Base-by-base conservation (phyloP, 1,284 basidiomycete species). In the Inonotus hispidus region DNA sequence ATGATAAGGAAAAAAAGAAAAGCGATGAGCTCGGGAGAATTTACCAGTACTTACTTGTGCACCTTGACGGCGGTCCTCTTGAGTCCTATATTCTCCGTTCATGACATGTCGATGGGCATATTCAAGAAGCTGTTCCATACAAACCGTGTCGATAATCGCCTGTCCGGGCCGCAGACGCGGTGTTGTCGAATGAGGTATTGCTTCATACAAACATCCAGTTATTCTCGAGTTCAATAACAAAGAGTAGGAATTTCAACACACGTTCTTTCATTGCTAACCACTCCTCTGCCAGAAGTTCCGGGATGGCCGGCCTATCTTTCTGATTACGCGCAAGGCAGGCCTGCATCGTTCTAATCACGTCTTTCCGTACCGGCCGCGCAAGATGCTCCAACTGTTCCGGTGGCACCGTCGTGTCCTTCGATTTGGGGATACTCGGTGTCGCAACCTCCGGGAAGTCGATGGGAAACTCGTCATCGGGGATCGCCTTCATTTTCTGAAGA, bases 401-500 rank as follows among this genome's bases (percentile, higher is more conserved):
- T 53, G 81, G 82, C 27, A 70, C 74, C 23, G 64, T 70, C 68
- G 73, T 66, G 45, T 66, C 67, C 27, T 70, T 67, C 37, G 74
- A 61, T 52, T 73, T 72, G 63, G 78, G 78, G 21, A 81, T 73
- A 6, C 79, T 75, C 1, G 88, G 88, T 13, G 78, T 73, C 0
- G 87, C 76, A 61, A 50, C 81, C 82, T 39, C 85, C 82, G 90
- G 88, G 70, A 87, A 96, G 10, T 88, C 83, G 65, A 96, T 95
- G 32, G 77, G 73, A 67, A 92, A 79, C 3, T 77, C 74, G 6
- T 79, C 75, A 72, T 94, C 89, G 3, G 92, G 89, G 64, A 96
- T 96, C 6, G 88, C 88, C 66, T 88, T 88, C 84, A 95, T 89
- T 76, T 95, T 95, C 67, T 91, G 89, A 60, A 88, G 87, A 39